Evolutionary conservation across 345 rosid species (phyloP).

Genomic region (Bruguiera gymnorhiza): DNA sequence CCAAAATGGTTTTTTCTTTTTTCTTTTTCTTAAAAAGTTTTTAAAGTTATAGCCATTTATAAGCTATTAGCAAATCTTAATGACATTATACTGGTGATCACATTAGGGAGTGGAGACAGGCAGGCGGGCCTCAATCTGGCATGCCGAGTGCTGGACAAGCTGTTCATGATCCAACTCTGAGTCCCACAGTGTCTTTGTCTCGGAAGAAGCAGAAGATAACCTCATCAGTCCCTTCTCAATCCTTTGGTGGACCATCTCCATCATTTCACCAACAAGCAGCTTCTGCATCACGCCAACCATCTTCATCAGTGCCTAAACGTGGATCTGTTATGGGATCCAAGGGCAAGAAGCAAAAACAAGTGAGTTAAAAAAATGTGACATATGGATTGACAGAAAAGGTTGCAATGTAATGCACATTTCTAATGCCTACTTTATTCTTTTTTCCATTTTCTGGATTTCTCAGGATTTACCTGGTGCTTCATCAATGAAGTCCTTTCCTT

Average conservation of each 20-base stretch:
- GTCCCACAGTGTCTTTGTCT: slow-evolving; percentile 74
- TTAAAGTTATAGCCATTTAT: slow-evolving; percentile 1
- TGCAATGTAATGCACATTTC: not conserved
- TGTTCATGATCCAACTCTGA: slow-evolving; percentile 63
- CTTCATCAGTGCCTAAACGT: slow-evolving; percentile 56
- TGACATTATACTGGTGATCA: slow-evolving; percentile 16
- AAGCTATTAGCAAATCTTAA: slow-evolving; percentile 9
- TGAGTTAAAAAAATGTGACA: slow-evolving; percentile 34
- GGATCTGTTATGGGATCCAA: slow-evolving; percentile 53
- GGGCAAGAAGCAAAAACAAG: slow-evolving; percentile 75
- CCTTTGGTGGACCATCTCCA: slow-evolving; percentile 56
- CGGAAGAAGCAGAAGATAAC: slow-evolving; percentile 67
- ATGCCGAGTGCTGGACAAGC: slow-evolving; percentile 46
- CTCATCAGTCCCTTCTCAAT: slow-evolving; percentile 54
- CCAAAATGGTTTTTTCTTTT: slow-evolving; percentile 7
- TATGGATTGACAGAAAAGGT: slow-evolving; percentile 5
- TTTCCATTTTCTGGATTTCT: slow-evolving; percentile 15
- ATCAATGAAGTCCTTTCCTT: slow-evolving; percentile 53
- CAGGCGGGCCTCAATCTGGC: slow-evolving; percentile 59
- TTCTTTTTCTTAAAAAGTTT: slow-evolving; percentile 4
- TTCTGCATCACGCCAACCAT: slow-evolving; percentile 52
- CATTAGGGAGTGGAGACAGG: slow-evolving; percentile 86
- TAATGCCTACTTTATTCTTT: not conserved
- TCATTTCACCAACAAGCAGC: slow-evolving; percentile 56
- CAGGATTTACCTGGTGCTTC: slow-evolving; percentile 60